Evolutionary conservation across 768 basidiomycete genomes (phyloP), one percentile per base, ranked within the genome.

Genomic region (Epithele typhae): DNA sequence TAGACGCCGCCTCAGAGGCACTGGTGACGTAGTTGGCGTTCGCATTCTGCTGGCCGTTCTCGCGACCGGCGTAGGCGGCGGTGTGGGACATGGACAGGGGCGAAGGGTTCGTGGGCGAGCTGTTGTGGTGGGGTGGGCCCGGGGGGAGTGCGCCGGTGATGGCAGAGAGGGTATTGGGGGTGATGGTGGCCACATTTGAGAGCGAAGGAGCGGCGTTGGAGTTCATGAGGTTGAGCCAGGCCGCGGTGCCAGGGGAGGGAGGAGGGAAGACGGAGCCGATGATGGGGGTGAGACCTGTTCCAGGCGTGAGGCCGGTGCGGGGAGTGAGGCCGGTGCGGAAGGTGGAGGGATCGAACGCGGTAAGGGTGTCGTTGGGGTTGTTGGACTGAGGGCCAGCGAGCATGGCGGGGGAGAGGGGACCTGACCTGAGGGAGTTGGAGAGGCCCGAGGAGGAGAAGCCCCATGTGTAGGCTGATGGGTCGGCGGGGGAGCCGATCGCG

Each of bases 401-500:
- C 91, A 97, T 95, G 45, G 95, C 93, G 24, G 95, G 95, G 5
- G 90, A 92, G 45, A 98, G 83, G 1, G 95, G 95, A 4, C 94
- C 95, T 0, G 93, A 79, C 37, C 95, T 83, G 25, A 98, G 80
- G 2, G 91, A 93, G 65, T 87, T 87, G 35, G 74, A 67, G 40
- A 84, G 68, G 35, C 81, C 74, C 21, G 66, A 62, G 12, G 76
- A 65, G 34, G 77, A 74, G 61, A 82, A 82, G 27, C 72, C 76
- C 88, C 92, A 82, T 46, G 63, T 64, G 48, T 77, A 78, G 21
- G 71, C 77, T 19, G 71, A 63, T 4, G 67, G 67, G 54, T 81
- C 83, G 10, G 81, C 73, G 8, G 83, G 82, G 8, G 87, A 87
- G 1, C 85, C 79, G 48, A 92, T 83, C 45, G 86, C 72, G 12